These are phyloP conservation scores for Hypoxylon rickii DNA, from an alignment of 495 filamentous ascomycete species.

Conservation along the genomic window DNA sequence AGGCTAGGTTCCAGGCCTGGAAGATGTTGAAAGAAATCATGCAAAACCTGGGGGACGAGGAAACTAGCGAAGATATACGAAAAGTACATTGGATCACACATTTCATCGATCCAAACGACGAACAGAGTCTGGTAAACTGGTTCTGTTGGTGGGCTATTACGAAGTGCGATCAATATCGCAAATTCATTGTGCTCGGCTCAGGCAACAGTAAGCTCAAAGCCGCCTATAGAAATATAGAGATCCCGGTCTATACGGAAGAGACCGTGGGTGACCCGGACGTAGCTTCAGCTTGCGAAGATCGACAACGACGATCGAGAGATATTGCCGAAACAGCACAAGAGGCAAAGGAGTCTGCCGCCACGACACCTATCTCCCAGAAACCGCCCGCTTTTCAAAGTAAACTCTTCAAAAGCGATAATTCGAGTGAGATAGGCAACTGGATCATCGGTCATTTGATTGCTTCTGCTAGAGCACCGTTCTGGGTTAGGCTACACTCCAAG, in stretches of 20 bases:
- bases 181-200: conserved; percentile 54
- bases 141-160: conserved; percentile 57
- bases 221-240: conserved; percentile 41
- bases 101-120: conserved; percentile 56
- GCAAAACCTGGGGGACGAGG: conserved; percentile 26
- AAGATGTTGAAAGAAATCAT: conserved; percentile 32
- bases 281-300: conserved; percentile 5
- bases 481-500: conserved; percentile 33
- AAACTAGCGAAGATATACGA: conserved; percentile 41
- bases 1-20: conserved; percentile 29
- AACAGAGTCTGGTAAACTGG: conserved; percentile 57
- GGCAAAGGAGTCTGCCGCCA: background rate
- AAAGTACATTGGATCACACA: conserved; percentile 48
- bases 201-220: conserved; percentile 32
- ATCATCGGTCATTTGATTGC: background rate
- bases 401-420: conserved; percentile 9
- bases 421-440: conserved; percentile 13
- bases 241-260: conserved; percentile 45
- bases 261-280: conserved; percentile 48
- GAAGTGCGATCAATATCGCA: conserved; percentile 51
- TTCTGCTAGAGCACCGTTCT: background rate
- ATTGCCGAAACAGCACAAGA: background rate
- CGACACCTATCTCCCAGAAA: background rate
- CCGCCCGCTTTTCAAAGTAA: conserved; percentile 12
- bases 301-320: conserved; percentile 4